phyloP scores from a whole-genome alignment of 805 yeast genomes.

The Metschnikowia matae region DNA sequence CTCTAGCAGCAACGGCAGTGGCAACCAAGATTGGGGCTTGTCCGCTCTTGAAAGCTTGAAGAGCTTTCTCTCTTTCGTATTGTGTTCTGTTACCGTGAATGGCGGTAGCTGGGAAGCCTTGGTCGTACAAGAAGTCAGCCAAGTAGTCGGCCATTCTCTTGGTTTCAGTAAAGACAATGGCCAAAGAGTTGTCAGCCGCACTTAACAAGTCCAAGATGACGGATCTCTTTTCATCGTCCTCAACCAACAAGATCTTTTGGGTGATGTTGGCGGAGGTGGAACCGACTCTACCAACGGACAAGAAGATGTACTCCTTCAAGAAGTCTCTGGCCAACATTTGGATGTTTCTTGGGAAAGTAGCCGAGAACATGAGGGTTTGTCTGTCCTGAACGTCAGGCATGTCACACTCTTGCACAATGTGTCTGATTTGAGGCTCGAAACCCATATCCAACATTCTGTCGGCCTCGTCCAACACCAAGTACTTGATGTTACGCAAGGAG shows the following conservation, averaged over 20 bases:
- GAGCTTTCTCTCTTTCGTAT: constrained; percentile 95
- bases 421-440: constrained; percentile 99
- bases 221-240: constrained; percentile 87
- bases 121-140: constrained; percentile 85
- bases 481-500: constrained; percentile 84
- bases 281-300: constrained; percentile 98
- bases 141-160: constrained; percentile 97
- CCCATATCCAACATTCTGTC: constrained; percentile 99
- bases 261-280: constrained; percentile 98
- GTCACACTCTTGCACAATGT: constrained; percentile 95
- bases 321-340: constrained; percentile 97
- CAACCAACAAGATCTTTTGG: constrained; percentile 88
- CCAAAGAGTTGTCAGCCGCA: constrained; percentile 75
- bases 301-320: constrained; percentile 90
- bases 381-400: constrained; percentile 91
- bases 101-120: constrained; percentile 94
- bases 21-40: constrained; percentile 93
- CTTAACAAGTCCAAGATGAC: constrained; percentile 80
- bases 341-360: constrained; percentile 98
- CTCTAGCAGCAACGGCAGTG: constrained; percentile 99
- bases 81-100: constrained; percentile 99
- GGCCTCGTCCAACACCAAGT: constrained; percentile 96
- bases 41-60: constrained; percentile 90
- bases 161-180: constrained; percentile 95
- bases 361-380: constrained; percentile 98